Evolutionary conservation across 495 filamentous ascomycete genomes (phyloP).

Genomic region (Amorphotheca resinae): DNA sequence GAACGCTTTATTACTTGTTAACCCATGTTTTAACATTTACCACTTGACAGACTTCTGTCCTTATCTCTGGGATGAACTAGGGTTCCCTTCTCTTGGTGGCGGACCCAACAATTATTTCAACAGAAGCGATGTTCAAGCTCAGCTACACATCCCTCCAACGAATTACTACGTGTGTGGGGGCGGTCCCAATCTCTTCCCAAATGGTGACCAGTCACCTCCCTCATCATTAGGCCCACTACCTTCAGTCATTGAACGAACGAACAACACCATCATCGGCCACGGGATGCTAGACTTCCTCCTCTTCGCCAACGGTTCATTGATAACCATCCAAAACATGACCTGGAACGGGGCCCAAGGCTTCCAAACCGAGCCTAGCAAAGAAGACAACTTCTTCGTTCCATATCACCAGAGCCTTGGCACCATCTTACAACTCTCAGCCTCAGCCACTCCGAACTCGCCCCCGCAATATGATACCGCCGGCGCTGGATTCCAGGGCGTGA

Average conservation of each 20-base stretch:
- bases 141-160: slow-evolving; percentile 47
- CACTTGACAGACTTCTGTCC: slow-evolving; percentile 65
- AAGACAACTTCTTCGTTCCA: slow-evolving; percentile 51
- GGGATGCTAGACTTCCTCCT: slow-evolving; percentile 39
- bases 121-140: slow-evolving; percentile 56
- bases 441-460: background rate
- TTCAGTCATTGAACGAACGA: slow-evolving; percentile 56
- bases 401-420: slow-evolving; percentile 29
- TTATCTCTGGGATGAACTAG: slow-evolving; percentile 57
- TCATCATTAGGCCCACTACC: slow-evolving; percentile 44
- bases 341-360: slow-evolving; percentile 70
- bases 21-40: slow-evolving; percentile 77
- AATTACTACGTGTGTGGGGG: slow-evolving; percentile 9
- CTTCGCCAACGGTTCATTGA: slow-evolving; percentile 51
- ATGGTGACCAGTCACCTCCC: slow-evolving; percentile 32
- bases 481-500: slow-evolving; percentile 45
- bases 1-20: slow-evolving; percentile 42
- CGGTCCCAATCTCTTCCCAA: slow-evolving; percentile 15
- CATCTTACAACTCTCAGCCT: slow-evolving; percentile 1
- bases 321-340: slow-evolving; percentile 76
- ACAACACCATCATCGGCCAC: slow-evolving; percentile 61
- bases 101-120: slow-evolving; percentile 65
- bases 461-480: slow-evolving; percentile 24
- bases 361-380: slow-evolving; percentile 30
- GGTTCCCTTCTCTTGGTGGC: slow-evolving; percentile 49